Conservation (phyloP, 768 basidiomycete genomes). For the Exidia glandulosa region DNA sequence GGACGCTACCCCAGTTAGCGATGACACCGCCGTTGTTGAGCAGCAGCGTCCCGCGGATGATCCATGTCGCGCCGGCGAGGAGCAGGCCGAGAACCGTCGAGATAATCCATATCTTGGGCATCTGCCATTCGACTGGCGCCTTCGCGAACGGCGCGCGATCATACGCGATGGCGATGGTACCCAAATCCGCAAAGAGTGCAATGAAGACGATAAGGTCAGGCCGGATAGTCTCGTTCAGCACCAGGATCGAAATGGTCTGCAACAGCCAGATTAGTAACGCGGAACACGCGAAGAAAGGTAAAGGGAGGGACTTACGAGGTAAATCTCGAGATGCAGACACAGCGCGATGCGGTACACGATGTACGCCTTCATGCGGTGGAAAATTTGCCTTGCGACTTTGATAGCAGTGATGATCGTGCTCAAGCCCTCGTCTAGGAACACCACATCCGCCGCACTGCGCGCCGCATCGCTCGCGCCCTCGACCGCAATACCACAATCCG, state of each 20-base stretch:
- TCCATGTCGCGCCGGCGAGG: conserved; percentile 35
- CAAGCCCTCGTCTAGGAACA: conserved; percentile 37
- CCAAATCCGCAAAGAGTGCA: conserved; percentile 17
- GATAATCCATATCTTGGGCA: conserved; percentile 38
- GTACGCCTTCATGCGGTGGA: conserved; percentile 36
- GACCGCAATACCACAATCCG: conserved; percentile 29
- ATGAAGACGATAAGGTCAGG: conserved; percentile 20
- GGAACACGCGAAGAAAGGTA: neutral
- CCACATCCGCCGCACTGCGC: conserved; percentile 31
- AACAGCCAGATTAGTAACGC: neutral
- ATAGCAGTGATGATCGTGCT: conserved; percentile 32
- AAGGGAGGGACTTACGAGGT: conserved; percentile 17
- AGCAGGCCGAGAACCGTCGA: conserved; percentile 30
- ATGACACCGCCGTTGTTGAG: conserved; percentile 28
- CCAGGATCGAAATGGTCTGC: conserved; percentile 30
- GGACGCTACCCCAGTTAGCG: conserved; percentile 34
- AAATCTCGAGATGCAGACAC: conserved; percentile 37
- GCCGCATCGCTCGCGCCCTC: conserved; percentile 34
- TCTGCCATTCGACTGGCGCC: conserved; percentile 37
- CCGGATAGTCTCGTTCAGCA: conserved; percentile 36
- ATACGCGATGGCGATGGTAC: conserved; percentile 40
- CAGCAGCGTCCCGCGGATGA: conserved; percentile 32
- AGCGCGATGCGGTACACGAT: conserved; percentile 35
- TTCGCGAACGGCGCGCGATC: conserved; percentile 29
- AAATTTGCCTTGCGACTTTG: conserved; percentile 39